Conservation (phyloP, 2,329 filamentous ascomycete genomes). For the Phoma sp. region DNA sequence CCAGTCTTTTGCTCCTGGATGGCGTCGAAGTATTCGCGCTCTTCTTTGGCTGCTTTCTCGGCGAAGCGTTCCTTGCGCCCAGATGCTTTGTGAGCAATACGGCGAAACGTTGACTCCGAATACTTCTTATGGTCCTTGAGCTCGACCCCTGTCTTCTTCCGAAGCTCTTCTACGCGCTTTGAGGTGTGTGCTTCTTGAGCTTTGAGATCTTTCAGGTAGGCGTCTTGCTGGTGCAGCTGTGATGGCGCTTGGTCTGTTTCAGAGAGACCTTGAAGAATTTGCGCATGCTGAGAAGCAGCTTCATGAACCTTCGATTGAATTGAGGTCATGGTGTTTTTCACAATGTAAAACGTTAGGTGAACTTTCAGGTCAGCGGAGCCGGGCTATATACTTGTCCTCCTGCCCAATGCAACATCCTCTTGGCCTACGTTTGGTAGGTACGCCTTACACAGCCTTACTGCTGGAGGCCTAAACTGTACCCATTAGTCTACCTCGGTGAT, state of each 20-base stretch:
- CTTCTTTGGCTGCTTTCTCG: conserved; percentile 44
- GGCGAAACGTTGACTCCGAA: conserved; percentile 39
- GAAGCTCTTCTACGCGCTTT: conserved; percentile 25
- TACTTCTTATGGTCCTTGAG: conserved; percentile 45
- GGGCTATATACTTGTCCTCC: not conserved
- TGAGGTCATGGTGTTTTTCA: conserved; percentile 22
- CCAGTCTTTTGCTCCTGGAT: conserved; percentile 41
- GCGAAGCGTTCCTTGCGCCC: conserved; percentile 37
- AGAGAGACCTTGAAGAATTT: conserved; percentile 34
- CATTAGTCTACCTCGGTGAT: not conserved
- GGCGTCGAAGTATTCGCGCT: conserved; percentile 45
- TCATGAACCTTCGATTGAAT: conserved; percentile 35
- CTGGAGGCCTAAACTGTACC: conserved; percentile 22
- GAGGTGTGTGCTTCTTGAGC: conserved; percentile 28
- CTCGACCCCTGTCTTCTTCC: conserved; percentile 28
- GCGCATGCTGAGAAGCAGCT: conserved; percentile 34
- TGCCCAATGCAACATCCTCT: not conserved
- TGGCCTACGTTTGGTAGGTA: conserved; percentile 18
- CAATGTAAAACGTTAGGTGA: not conserved
- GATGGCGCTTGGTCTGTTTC: conserved; percentile 39
- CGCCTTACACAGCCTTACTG: conserved; percentile 12
- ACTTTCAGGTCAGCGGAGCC: too few species aligned
- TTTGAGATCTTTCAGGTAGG: conserved; percentile 38
- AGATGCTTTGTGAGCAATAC: conserved; percentile 41
- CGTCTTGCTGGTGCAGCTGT: conserved; percentile 39